Evolutionary conservation across 495 filamentous ascomycete genomes (phyloP), one percentile per base, ranked within the genome.

Genomic region (Lophiotrema nucula): DNA sequence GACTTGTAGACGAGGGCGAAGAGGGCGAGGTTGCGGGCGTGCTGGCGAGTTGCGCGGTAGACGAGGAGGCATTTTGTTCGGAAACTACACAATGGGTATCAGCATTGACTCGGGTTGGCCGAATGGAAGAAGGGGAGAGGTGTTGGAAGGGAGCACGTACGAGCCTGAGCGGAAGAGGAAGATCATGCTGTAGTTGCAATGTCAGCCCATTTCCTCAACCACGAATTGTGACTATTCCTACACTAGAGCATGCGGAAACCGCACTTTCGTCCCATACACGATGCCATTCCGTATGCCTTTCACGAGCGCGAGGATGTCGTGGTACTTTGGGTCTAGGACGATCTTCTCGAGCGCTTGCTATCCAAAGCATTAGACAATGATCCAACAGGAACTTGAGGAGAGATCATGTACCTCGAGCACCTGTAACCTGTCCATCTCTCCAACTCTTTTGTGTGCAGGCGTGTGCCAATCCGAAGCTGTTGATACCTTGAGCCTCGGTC

Each of bases 161-260:
- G 89, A 89, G 73, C 91, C 93, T 12, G 85, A 86, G 56, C 93
- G 90, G 77, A 98, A 98, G 47, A 98, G 83, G 62, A 97, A 83
- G 45, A 95, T 86, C 91, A 97, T 98, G 21, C 86, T 90, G 33
- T 35, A 51, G 11, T 42, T 1, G 44, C 42, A 58, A 16, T 3
- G 15, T 60, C 13, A 52, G 54, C n/a, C 47, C n/a, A n/a, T 18
- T 21, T 42, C 21, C 16, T 48, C 2, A 26, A 11, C 0, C 15
- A n/a, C 8, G 31, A 37, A 27, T n/a, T n/a, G n/a, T n/a, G n/a
- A n/a, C n/a, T n/a, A n/a, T n/a, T n/a, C 56, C 21, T 83, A 91
- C 86, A 98, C 93, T 56, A 98, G 81, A 48, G 93, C 93, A 76
- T 98, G 93, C 65, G 93, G 93, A 78, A 97, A 97, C 61, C 93